phyloP scores from a whole-genome alignment of 2,329 filamentous ascomycete genomes.

The Pseudogymnoascus sp. region DNA sequence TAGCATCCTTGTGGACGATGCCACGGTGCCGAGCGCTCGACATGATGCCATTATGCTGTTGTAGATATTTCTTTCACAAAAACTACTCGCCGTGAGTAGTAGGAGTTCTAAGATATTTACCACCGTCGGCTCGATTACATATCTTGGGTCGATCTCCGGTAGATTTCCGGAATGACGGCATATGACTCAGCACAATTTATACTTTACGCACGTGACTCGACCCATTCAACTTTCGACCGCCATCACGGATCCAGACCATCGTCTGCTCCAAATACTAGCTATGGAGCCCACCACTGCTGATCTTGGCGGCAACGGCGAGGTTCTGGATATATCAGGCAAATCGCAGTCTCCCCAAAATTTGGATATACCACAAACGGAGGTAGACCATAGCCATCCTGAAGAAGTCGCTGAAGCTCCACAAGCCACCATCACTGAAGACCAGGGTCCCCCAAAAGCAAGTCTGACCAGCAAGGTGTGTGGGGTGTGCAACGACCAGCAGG shows the following conservation, averaged over 20 bases:
- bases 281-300: neutral
- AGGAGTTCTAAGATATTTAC: neutral
- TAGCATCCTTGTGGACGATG: neutral
- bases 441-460: constrained; percentile 6
- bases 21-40: neutral
- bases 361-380: constrained; percentile 3
- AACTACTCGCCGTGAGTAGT: neutral
- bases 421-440: neutral
- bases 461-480: constrained; percentile 40
- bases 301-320: neutral
- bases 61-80: neutral
- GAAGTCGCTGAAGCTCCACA: neutral
- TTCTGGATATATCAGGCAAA: neutral
- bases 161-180: constrained; percentile 4
- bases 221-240: neutral
- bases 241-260: neutral
- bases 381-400: neutral
- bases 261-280: neutral
- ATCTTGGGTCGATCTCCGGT: neutral
- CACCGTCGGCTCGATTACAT: neutral
- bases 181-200: neutral
- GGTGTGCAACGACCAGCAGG: constrained; percentile 43
- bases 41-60: neutral
- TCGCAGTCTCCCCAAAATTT: neutral
- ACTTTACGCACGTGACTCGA: neutral